Base-by-base conservation (phyloP, 108 stramenopile genomes). In the Fragilariopsis cylindrus region DNA sequence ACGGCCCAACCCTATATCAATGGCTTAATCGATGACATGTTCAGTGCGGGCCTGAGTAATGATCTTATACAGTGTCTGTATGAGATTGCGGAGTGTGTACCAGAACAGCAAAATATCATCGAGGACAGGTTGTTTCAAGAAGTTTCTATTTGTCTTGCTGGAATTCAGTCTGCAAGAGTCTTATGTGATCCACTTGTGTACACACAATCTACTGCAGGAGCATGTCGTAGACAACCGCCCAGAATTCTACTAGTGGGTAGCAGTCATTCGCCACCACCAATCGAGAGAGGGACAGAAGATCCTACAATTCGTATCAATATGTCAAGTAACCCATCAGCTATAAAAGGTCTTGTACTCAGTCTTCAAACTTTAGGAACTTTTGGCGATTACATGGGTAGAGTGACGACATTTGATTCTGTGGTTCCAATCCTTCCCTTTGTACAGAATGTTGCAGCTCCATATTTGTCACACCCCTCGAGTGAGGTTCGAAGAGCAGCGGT, bases 81-180 rank as follows among this genome's bases (percentile, higher is more conserved):
- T 39, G 92, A 93, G 6, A 88, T 99, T 60, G 85, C 89, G 6
- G 57, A 77, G 52, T 78, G 83, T 69, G 60, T 97, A 5, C 98
- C 98, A 7, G 85, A 88, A 21, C 72, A 88, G 48, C 62, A 82
- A 64, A 65, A 66, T 16, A 64, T 69, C 30, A 91, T 98, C 30
- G 90, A 96, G 80, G 86, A 90, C 52, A 81, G 97, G 43, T 73
- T 98, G 57, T 80, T 98, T 44, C 89, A 94, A 69, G 96, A 94
- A 69, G 81, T 96, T 13, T 92, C 96, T 7, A 58, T 77, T 42
- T 87, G 90, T 53, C 81, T 98, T 12, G 90, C 92, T 11, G 96
- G 95, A 7, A 78, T 75, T 60, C 68, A 65, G 62, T 81, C 84
- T 21, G 76, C 86, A 2, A 70, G 85, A 67, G 72, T 66, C 39